Percentiles rank a stretch among this genome's conserved stretches.
Conservation (phyloP, 768 basidiomycete genomes). For the Stropharia rugosoannulata region DNA sequence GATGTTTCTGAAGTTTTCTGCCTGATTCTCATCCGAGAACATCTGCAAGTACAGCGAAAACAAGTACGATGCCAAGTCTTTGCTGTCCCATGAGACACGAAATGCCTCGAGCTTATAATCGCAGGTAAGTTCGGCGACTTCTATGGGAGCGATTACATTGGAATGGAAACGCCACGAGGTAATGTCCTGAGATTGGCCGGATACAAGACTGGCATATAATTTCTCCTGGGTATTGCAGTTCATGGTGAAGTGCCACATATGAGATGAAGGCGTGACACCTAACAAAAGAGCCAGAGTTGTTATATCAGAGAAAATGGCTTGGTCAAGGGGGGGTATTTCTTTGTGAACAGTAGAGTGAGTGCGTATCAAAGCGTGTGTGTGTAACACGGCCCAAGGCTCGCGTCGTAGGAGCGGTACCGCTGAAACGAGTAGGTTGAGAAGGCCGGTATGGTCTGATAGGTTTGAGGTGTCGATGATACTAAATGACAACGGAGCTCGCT, state of each 20-base stretch:
- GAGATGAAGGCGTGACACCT: conserved; percentile 39
- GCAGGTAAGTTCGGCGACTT: neutral
- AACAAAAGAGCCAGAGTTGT: conserved; percentile 39
- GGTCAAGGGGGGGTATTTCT: conserved; percentile 23
- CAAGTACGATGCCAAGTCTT: conserved; percentile 35
- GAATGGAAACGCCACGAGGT: conserved; percentile 36
- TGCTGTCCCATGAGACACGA: conserved; percentile 18
- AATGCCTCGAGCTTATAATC: neutral
- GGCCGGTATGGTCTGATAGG: conserved; percentile 45
- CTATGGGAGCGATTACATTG: conserved; percentile 14
- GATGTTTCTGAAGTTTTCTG: conserved; percentile 3
- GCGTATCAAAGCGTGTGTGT: conserved; percentile 41
- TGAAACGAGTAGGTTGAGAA: conserved; percentile 42
- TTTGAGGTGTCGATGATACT: conserved; percentile 52
- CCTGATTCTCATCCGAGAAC: conserved; percentile 39
- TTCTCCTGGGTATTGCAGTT: conserved; percentile 42
- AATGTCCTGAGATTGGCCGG: conserved; percentile 32
- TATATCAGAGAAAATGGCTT: conserved; percentile 36
- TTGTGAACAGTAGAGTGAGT: neutral
- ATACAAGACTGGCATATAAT: conserved; percentile 4
- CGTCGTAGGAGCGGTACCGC: conserved; percentile 35
- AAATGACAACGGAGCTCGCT: conserved; percentile 34
- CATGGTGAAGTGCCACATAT: conserved; percentile 38
- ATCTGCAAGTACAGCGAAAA: conserved; percentile 42
- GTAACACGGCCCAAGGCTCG: conserved; percentile 30